Evolutionary conservation across 2,329 filamentous ascomycete genomes (phyloP).

Genomic region (Claviceps monticola): DNA sequence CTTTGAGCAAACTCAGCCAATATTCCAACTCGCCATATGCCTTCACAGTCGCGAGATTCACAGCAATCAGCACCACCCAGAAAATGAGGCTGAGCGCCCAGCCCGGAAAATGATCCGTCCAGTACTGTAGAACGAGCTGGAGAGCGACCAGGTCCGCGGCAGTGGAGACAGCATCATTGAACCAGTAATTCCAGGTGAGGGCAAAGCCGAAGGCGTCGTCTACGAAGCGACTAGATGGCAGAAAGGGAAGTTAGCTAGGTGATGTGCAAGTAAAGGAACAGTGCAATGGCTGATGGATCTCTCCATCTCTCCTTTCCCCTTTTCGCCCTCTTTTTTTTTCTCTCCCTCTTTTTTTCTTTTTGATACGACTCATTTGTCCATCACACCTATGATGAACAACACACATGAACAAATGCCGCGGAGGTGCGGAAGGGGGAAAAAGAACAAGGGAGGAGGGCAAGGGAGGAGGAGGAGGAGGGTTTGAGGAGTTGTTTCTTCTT

Average conservation of each 20-base stretch:
- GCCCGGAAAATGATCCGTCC: slow-evolving; percentile 47
- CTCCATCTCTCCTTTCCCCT: neutral
- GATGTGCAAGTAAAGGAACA: too few species aligned
- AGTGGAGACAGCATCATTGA: slow-evolving; percentile 42
- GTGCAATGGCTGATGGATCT: neutral
- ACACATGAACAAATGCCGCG: too few species aligned
- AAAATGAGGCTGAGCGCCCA: slow-evolving; percentile 51
- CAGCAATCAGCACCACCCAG: slow-evolving; percentile 37
- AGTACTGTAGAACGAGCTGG: slow-evolving; percentile 44
- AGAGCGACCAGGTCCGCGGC: slow-evolving; percentile 43
- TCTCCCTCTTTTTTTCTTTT: neutral
- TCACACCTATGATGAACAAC: too few species aligned
- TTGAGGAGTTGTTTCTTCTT: too few species aligned
- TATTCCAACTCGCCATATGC: slow-evolving; percentile 35
- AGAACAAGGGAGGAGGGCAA: neutral
- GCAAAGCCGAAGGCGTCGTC: slow-evolving; percentile 41
- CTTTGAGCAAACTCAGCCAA: slow-evolving; percentile 41
- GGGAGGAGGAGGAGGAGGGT: neutral
- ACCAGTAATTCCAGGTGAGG: slow-evolving; percentile 49
- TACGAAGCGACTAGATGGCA: slow-evolving; percentile 26
- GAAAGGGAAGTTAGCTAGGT: neutral
- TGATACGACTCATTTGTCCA: neutral
- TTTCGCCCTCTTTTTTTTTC: too few species aligned
- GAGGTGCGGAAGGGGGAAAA: neutral
- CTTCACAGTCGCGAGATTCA: slow-evolving; percentile 20